These are phyloP conservation scores for Dalechampia spathulata DNA, from an alignment of 441 rosid species.

Conservation along the genomic window DNA sequence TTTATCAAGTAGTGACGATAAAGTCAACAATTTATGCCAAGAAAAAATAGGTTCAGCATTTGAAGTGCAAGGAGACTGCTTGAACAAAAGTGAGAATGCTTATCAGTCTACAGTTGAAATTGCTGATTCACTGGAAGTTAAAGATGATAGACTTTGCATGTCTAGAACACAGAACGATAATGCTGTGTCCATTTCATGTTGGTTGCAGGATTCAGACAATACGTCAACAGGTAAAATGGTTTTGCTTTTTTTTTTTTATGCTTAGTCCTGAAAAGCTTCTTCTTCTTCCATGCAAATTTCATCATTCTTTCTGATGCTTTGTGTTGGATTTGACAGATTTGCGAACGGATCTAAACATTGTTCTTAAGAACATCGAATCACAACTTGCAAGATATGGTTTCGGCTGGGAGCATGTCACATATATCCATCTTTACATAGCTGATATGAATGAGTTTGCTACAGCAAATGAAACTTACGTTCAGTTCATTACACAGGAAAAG, in stretches of 20 bases:
- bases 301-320: slow-evolving; percentile 7
- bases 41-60: slow-evolving; percentile 39
- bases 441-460: slow-evolving; percentile 71
- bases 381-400: slow-evolving; percentile 47
- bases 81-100: slow-evolving; percentile 24
- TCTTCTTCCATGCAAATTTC: neutral
- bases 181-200: slow-evolving; percentile 70
- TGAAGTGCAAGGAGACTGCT: slow-evolving; percentile 58
- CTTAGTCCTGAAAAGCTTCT: slow-evolving; percentile 1
- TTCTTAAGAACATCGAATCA: slow-evolving; percentile 51
- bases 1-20: slow-evolving; percentile 16
- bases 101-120: slow-evolving; percentile 25
- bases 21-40: slow-evolving; percentile 12
- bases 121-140: slow-evolving; percentile 32
- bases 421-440: slow-evolving; percentile 76
- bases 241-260: neutral
- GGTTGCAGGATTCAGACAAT: slow-evolving; percentile 52
- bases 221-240: slow-evolving; percentile 45
- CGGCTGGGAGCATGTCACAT: slow-evolving; percentile 75
- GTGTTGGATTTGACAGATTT: slow-evolving; percentile 37
- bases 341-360: slow-evolving; percentile 60
- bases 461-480: slow-evolving; percentile 83
- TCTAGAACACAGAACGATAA: slow-evolving; percentile 44
- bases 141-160: slow-evolving; percentile 33
- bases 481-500: slow-evolving; percentile 76